Evolutionary conservation across 2,329 filamentous ascomycete genomes (phyloP).

Genomic region (Cryphonectria nitschkei): DNA sequence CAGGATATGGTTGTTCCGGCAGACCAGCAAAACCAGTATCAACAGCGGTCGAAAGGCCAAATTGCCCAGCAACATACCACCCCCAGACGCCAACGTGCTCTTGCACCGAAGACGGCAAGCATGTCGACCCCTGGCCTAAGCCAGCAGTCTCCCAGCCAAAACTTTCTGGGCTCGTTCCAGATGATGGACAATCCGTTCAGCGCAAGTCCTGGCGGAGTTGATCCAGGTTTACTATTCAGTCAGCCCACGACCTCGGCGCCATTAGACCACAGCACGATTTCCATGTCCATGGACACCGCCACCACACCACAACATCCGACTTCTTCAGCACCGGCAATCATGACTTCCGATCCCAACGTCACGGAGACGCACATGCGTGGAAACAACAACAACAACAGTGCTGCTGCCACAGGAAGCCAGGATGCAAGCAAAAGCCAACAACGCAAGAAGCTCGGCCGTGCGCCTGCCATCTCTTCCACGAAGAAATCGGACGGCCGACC

Average conservation of each 20-base stretch:
- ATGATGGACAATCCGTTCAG: slow-evolving; percentile 54
- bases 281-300: slow-evolving; percentile 21
- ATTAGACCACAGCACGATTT: slow-evolving; percentile 41
- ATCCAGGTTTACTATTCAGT: slow-evolving; percentile 63
- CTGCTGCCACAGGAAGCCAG: slow-evolving; percentile 51
- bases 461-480: slow-evolving; percentile 53
- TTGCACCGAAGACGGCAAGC: slow-evolving; percentile 56
- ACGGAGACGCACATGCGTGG: slow-evolving; percentile 36
- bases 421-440: slow-evolving; percentile 46
- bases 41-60: slow-evolving; percentile 29
- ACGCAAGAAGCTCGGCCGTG: slow-evolving; percentile 47
- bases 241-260: slow-evolving; percentile 50
- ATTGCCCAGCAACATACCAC: slow-evolving; percentile 35
- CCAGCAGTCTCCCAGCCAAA: slow-evolving; percentile 29
- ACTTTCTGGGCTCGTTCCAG: slow-evolving; percentile 46
- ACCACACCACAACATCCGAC: slow-evolving; percentile 23
- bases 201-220: slow-evolving; percentile 53
- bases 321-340: slow-evolving; percentile 29
- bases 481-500: slow-evolving; percentile 50
- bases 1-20: slow-evolving; percentile 40
- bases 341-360: slow-evolving; percentile 34
- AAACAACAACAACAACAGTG: slow-evolving; percentile 38
- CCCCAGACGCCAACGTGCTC: slow-evolving; percentile 47
- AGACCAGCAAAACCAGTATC: slow-evolving; percentile 34
- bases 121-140: slow-evolving; percentile 37